Conservation (phyloP, 1,284 basidiomycete genomes). For the Cryptococcus sp. region DNA sequence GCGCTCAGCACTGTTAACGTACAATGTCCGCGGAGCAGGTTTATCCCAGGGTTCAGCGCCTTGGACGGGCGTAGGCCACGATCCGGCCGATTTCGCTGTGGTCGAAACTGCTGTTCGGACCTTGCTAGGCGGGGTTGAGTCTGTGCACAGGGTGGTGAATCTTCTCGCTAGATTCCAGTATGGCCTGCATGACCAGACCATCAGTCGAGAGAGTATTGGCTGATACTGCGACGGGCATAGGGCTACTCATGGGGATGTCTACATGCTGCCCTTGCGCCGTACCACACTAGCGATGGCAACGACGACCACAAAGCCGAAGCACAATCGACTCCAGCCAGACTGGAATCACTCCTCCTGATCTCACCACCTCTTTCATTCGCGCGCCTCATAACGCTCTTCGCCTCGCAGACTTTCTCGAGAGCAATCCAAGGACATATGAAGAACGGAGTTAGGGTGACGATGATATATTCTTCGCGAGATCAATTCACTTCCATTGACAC, state of each 20-base stretch:
- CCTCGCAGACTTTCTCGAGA: conserved; percentile 26
- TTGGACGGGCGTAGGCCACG: conserved; percentile 27
- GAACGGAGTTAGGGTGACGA: conserved; percentile 16
- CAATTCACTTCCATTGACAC: conserved; percentile 36
- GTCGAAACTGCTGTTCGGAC: conserved; percentile 31
- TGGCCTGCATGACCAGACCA: no score
- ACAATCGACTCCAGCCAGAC: not conserved
- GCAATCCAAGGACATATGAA: conserved; percentile 16
- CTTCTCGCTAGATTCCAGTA: no score
- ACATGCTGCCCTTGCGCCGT: conserved; percentile 25
- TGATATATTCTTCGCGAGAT: conserved; percentile 39
- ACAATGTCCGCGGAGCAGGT: conserved; percentile 45
- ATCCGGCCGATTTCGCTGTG: conserved; percentile 36
- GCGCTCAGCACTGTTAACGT: conserved; percentile 32
- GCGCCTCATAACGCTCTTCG: conserved; percentile 29
- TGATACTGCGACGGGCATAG: conserved; percentile 17
- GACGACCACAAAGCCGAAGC: not conserved
- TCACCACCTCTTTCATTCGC: conserved; percentile 44
- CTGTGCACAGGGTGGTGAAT: conserved; percentile 30
- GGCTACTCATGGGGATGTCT: conserved; percentile 48
- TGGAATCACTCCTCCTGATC: conserved; percentile 35
- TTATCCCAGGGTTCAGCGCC: conserved; percentile 31
- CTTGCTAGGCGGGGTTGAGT: conserved; percentile 17
- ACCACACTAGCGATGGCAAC: not conserved
- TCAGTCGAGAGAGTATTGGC: not conserved